Evolutionary conservation across 1,139 yeast genomes (phyloP).

Genomic region (Pichia sp.): DNA sequence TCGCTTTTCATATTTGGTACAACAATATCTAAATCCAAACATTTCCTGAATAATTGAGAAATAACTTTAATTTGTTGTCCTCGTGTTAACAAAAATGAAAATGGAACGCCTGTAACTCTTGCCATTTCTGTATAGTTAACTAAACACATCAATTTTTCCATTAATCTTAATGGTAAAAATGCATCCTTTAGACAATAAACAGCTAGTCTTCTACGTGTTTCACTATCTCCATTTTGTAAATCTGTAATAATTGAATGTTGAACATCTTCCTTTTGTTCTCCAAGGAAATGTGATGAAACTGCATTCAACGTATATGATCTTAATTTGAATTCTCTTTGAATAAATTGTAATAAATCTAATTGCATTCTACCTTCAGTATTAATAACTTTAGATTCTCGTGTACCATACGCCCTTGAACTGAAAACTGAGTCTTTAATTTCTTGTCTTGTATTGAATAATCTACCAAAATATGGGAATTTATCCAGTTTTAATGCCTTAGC

Average conservation of each 20-base stretch:
- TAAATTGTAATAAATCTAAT: slow-evolving; percentile 83
- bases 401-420: slow-evolving; percentile 94
- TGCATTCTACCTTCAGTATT: slow-evolving; percentile 97
- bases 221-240: slow-evolving; percentile 84
- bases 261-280: slow-evolving; percentile 97
- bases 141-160: slow-evolving; percentile 91
- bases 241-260: slow-evolving; percentile 95
- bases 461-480: slow-evolving; percentile 81
- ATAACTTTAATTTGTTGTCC: slow-evolving; percentile 98
- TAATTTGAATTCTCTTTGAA: slow-evolving; percentile 90
- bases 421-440: slow-evolving; percentile 77
- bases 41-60: slow-evolving; percentile 89
- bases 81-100: slow-evolving; percentile 76
- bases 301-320: slow-evolving; percentile 93
- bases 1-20: slow-evolving; percentile 86
- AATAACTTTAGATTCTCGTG: slow-evolving; percentile 84
- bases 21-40: slow-evolving; percentile 75
- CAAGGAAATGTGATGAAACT: slow-evolving; percentile 88
- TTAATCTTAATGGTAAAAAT: slow-evolving; percentile 74
- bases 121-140: slow-evolving; percentile 99
- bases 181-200: slow-evolving; percentile 98
- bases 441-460: slow-evolving; percentile 61
- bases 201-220: slow-evolving; percentile 89
- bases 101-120: slow-evolving; percentile 98
- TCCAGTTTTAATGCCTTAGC: slow-evolving; percentile 65